These are phyloP conservation scores for Euphorbia lathyris DNA, from an alignment of 345 rosid species.

Conservation along the genomic window DNA sequence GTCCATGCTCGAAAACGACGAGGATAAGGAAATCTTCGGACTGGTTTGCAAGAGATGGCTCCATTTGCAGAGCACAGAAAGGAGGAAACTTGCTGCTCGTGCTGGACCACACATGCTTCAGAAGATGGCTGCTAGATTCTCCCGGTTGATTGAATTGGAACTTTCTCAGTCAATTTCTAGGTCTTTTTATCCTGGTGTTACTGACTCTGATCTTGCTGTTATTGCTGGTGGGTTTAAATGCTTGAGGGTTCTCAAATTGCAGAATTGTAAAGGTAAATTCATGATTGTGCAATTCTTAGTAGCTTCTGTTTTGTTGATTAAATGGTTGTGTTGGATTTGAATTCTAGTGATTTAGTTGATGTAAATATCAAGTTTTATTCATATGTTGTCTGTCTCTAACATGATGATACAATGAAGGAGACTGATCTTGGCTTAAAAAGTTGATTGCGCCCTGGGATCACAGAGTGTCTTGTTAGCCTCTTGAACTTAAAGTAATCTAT, in stretches of 20 bases:
- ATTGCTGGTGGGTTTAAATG: constrained; percentile 63
- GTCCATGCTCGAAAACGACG: constrained; percentile 57
- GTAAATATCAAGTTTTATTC: too few species aligned
- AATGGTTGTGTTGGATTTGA: too few species aligned
- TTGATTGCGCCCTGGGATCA: too few species aligned
- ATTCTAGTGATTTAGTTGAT: too few species aligned
- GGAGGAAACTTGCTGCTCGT: constrained; percentile 81
- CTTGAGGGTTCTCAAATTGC: constrained; percentile 56
- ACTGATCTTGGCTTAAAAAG: too few species aligned
- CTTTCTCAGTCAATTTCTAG: constrained; percentile 90
- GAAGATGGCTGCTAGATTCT: constrained; percentile 79
- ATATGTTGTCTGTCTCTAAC: too few species aligned
- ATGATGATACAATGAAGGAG: too few species aligned
- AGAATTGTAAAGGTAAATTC: constrained; percentile 65
- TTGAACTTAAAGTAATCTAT: too few species aligned
- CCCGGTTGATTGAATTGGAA: constrained; percentile 64
- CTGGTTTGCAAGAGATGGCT: constrained; percentile 95
- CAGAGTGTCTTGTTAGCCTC: too few species aligned
- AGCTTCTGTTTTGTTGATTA: too few species aligned
- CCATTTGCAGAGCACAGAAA: constrained; percentile 73
- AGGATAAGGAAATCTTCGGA: constrained; percentile 81
- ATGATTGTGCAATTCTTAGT: not conserved
- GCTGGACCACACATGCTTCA: constrained; percentile 93
- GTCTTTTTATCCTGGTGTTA: constrained; percentile 83
- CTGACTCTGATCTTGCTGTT: constrained; percentile 79